Evolutionary conservation across 2,329 filamentous ascomycete genomes (phyloP).

Genomic region (Colletotrichum incanum): DNA sequence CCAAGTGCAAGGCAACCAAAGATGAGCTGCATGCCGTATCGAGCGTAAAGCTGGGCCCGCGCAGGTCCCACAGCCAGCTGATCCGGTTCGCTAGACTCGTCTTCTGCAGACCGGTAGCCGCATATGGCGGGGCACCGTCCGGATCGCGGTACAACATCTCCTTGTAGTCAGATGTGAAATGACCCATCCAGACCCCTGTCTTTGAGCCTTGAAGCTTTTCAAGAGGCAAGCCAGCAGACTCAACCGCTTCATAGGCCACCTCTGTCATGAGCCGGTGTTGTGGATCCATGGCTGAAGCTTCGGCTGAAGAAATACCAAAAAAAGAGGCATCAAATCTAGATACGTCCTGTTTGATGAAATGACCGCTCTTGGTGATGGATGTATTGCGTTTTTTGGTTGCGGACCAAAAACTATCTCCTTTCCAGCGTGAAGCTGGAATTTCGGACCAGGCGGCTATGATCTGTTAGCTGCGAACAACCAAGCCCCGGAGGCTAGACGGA

Average conservation of each 20-base stretch:
- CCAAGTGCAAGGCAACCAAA: conserved; percentile 52
- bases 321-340: conserved; percentile 46
- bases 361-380: conserved; percentile 23
- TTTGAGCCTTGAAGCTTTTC: conserved; percentile 46
- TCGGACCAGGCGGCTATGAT: background rate
- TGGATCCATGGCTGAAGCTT: conserved; percentile 50
- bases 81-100: conserved; percentile 45
- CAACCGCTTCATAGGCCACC: background rate
- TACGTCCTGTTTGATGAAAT: background rate
- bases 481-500: background rate
- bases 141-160: conserved; percentile 47
- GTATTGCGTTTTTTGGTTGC: background rate
- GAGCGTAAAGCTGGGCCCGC: conserved; percentile 50
- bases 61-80: conserved; percentile 47
- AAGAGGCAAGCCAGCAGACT: conserved; percentile 35
- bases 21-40: conserved; percentile 54
- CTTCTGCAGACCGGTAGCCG: conserved; percentile 47
- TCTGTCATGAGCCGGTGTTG: conserved; percentile 47
- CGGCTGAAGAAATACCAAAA: conserved; percentile 43
- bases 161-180: conserved; percentile 53
- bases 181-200: conserved; percentile 53
- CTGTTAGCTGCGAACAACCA: background rate
- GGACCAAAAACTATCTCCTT: background rate
- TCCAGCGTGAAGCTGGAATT: background rate
- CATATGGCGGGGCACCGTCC: conserved; percentile 43